Evolutionary conservation across 495 filamentous ascomycete genomes (phyloP).

Genomic region (Patellaria atrata): DNA sequence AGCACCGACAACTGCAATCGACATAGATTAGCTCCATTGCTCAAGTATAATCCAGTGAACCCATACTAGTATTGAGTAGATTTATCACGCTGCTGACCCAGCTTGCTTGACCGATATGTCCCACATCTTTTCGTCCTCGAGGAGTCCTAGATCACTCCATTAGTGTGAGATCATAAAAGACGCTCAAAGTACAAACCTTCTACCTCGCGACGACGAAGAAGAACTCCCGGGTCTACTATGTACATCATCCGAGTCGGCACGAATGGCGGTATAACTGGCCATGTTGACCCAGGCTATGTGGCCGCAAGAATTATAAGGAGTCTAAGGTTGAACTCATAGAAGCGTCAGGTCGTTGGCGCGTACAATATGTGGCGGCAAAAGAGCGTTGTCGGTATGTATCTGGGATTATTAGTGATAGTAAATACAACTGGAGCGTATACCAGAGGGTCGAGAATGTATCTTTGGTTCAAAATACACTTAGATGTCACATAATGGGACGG

Average conservation of each 20-base stretch:
- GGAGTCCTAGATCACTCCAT: constrained; percentile 30
- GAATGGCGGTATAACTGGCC: constrained; percentile 29
- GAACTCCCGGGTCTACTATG: constrained; percentile 27
- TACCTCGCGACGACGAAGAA: constrained; percentile 24
- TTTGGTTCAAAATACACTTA: too few relatives aligned
- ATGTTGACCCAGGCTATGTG: constrained; percentile 12
- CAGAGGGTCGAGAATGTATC: too few relatives aligned
- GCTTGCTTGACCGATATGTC: constrained; percentile 55
- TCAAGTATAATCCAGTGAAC: constrained; percentile 10
- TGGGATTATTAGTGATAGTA: too few relatives aligned
- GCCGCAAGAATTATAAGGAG: too few relatives aligned
- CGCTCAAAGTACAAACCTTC: constrained; percentile 18
- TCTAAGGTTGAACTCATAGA: too few relatives aligned
- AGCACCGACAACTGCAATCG: constrained; percentile 64
- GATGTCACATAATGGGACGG: too few relatives aligned
- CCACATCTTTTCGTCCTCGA: constrained; percentile 38
- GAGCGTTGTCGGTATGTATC: too few relatives aligned
- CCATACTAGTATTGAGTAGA: constrained; percentile 79
- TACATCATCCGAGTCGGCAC: constrained; percentile 20
- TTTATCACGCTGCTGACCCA: constrained; percentile 92
- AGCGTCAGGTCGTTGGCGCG: too few relatives aligned
- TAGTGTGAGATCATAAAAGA: constrained; percentile 9
- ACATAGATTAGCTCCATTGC: constrained; percentile 1
- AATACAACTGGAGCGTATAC: too few relatives aligned
- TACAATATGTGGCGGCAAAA: too few relatives aligned